Base-by-base conservation (phyloP, 345 rosid genomes). In the Luvunga scandens region DNA sequence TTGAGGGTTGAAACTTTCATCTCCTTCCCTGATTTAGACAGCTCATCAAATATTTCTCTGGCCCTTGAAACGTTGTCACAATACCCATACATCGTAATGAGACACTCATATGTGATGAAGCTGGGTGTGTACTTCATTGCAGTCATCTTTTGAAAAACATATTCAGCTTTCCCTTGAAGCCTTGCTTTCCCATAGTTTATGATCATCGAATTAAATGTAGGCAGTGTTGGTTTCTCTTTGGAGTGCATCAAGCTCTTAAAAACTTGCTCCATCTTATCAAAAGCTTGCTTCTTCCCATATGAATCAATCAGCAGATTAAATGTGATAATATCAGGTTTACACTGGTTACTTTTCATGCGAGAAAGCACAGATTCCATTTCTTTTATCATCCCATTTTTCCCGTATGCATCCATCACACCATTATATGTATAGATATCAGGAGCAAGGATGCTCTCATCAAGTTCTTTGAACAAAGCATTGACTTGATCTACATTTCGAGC, bases 361-460 rank as follows among this genome's bases (percentile, higher is more conserved):
- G 93, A 79, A 82, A 95, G 98, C 77, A 93, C 86, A 57, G 83
- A 83, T 74, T 95, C 99, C 99, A 95, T 95, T 81, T 95, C 98
- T 59, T 75, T 85, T 24, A 95, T 93, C 98, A 95, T 93, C 82
- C 98, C 91, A 2, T 86, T 92, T 77, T 95, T 95, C 69, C 99
- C 99, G 80, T 92, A 93, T 1, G 91, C 99, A 88, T 93, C 99
- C 98, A 95, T 88, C 73, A 95, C 94, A 16, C 99, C 99, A 19
- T 95, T 95, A 45, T 78, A 95, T 0, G 98, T 93, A 66, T 91
- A 93, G 48, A 88, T 82, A 73, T 95, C 99, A 21, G 94, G 92
- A 1, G 94, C 84, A 82, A 95, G 75, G 31, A 74, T 71, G 66
- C 94, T 90, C 28, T 86, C 83, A 22, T 89, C 83, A 19, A 95